phyloP scores from a whole-genome alignment of 73 alveolate genomes.

The Paramecium bursaria region DNA sequence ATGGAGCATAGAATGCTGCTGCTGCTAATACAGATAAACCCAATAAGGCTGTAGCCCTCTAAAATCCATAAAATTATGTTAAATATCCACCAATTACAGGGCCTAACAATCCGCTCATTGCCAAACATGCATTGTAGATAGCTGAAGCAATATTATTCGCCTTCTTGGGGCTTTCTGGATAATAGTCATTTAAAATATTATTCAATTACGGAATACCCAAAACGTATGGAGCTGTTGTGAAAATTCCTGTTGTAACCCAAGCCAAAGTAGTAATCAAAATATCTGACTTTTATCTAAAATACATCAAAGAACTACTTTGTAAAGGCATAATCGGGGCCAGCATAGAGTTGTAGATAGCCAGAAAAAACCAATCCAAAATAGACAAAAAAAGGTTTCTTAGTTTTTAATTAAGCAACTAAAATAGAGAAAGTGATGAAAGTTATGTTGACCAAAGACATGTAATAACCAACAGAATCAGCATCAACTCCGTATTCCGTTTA shows the following conservation, averaged over 20 bases:
- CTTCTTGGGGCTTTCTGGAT: background rate
- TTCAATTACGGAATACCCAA: background rate
- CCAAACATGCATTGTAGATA: conserved; percentile 31
- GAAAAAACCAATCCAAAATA: conserved; percentile 11
- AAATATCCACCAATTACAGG: conserved; percentile 42
- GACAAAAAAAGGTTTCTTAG: background rate
- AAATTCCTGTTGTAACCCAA: background rate
- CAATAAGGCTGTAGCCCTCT: no score
- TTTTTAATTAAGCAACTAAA: background rate
- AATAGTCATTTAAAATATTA: background rate
- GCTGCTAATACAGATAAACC: no score
- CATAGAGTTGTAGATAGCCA: conserved; percentile 8
- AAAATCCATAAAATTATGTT: conserved; percentile 31
- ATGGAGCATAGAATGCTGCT: no score
- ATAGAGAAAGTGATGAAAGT: background rate
- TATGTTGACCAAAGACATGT: background rate
- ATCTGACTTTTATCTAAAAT: background rate
- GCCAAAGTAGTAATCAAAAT: conserved; percentile 1
- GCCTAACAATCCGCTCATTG: conserved; percentile 16
- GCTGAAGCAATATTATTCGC: conserved; percentile 43
- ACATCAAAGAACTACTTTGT: background rate
- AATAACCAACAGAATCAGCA: conserved; percentile 3
- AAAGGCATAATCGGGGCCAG: conserved; percentile 37
- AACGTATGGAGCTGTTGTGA: background rate
- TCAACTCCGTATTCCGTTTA: background rate